phyloP scores from a whole-genome alignment of 2,329 filamentous ascomycete species.

The Cadophora luteo-olivacea region DNA sequence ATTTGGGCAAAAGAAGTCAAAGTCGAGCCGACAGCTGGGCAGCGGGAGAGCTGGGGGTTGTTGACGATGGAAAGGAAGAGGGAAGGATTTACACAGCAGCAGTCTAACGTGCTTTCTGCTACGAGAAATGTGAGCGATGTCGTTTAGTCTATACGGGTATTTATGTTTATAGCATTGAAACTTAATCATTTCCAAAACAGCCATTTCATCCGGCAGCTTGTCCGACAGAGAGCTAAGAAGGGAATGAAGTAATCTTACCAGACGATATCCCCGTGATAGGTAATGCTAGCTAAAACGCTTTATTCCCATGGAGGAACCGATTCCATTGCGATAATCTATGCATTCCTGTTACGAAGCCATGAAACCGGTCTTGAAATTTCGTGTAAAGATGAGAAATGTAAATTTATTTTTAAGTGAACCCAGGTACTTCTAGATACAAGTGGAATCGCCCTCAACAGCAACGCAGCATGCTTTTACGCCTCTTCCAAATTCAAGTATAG shows the following conservation, averaged over 20 bases:
- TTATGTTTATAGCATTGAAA: neutral
- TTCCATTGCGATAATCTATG: too few species aligned
- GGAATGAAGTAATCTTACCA: too few species aligned
- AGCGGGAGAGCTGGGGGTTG: neutral
- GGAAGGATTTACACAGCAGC: neutral
- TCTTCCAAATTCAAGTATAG: neutral
- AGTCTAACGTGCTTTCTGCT: neutral
- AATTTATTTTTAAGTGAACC: neutral
- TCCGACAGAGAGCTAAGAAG: too few species aligned
- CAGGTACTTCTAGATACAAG: neutral
- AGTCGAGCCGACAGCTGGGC: neutral
- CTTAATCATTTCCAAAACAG: neutral
- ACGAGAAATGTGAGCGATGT: neutral
- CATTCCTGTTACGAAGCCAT: too few species aligned
- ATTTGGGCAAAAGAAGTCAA: neutral
- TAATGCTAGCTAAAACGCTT: too few species aligned
- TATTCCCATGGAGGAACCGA: too few species aligned
- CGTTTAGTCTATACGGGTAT: neutral
- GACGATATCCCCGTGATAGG: too few species aligned
- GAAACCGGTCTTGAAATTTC: neutral
- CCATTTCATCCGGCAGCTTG: too few species aligned
- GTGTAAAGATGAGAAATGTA: neutral
- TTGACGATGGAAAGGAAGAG: neutral
- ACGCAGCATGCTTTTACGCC: conserved; percentile 6
- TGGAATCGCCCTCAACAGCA: neutral